Percentiles rank a stretch among this genome's conserved stretches.
Evolutionary conservation across 192 early-diverging fungal genomes (phyloP).

Genomic region (Linnemannia exigua): DNA sequence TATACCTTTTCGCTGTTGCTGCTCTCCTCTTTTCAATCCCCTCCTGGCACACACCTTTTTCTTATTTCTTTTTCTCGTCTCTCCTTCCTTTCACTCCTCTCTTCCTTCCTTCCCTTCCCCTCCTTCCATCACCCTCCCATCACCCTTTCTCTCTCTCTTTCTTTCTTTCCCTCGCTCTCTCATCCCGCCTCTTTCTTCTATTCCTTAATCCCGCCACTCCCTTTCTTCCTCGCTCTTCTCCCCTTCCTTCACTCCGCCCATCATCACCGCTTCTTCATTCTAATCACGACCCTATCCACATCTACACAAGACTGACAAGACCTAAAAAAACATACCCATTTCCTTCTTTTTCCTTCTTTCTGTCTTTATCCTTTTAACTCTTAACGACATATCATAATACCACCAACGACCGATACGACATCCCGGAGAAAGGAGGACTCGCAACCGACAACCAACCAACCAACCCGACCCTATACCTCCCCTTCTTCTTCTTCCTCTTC

Average conservation of each 20-base stretch:
- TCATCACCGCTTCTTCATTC: not conserved
- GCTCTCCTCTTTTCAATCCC: not conserved
- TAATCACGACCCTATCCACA: no score
- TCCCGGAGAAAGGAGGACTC: not conserved
- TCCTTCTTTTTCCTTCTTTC: not conserved
- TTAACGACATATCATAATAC: conserved; percentile 10
- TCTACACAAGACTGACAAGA: no score
- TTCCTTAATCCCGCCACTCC: not conserved
- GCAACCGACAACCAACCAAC: not conserved
- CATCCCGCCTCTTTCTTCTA: conserved; percentile 16
- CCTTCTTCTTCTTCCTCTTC: not conserved
- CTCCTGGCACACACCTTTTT: not conserved
- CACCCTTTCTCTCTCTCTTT: not conserved
- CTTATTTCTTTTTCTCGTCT: not conserved
- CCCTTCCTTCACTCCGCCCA: no score
- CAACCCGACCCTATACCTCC: not conserved
- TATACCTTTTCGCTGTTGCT: no score
- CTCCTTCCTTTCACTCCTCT: not conserved
- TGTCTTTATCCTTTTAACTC: not conserved
- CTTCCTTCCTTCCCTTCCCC: not conserved
- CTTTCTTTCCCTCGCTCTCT: not conserved
- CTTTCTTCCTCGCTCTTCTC: not conserved
- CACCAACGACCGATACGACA: not conserved
- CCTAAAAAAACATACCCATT: no score
- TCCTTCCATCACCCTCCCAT: not conserved